These are phyloP conservation scores for Exophiala calicioides DNA, from an alignment of 2,329 filamentous ascomycete species.

Conservation along the genomic window DNA sequence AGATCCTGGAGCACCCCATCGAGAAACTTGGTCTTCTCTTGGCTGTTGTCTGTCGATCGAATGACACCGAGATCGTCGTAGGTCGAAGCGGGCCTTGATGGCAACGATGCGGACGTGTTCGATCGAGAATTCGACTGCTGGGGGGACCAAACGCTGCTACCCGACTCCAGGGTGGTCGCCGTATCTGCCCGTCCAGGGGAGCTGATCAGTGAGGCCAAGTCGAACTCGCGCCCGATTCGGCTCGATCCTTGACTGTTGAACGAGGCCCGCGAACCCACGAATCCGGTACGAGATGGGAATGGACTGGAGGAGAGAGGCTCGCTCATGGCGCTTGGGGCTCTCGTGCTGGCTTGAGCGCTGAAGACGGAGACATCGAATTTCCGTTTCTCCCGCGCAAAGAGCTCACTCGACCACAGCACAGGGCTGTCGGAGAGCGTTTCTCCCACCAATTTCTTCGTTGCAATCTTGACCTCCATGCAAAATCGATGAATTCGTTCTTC, in stretches of 20 bases:
- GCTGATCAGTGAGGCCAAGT: conserved; percentile 62
- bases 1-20: conserved; percentile 75
- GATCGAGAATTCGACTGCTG: conserved; percentile 56
- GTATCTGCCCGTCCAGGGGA: conserved; percentile 67
- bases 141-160: conserved; percentile 85
- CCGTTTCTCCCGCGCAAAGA: conserved; percentile 71
- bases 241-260: conserved; percentile 71
- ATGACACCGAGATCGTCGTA: conserved; percentile 33
- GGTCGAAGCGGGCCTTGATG: conserved; percentile 32
- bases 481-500: conserved; percentile 95
- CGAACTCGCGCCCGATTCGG: conserved; percentile 59
- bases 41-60: conserved; percentile 58
- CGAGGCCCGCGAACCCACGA: conserved; percentile 50
- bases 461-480: conserved; percentile 84
- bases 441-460: conserved; percentile 80
- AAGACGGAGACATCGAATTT: conserved; percentile 47
- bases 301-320: conserved; percentile 42
- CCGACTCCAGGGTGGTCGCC: conserved; percentile 70
- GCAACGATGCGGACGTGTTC: conserved; percentile 35
- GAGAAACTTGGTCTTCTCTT: conserved; percentile 74
- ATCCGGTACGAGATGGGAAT: conserved; percentile 32
- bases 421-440: conserved; percentile 82
- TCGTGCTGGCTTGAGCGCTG: conserved; percentile 45
- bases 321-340: conserved; percentile 47
- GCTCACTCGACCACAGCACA: conserved; percentile 86